phyloP scores from a whole-genome alignment of 352 stramenopile genomes.

The Globisporangium spinosum region DNA sequence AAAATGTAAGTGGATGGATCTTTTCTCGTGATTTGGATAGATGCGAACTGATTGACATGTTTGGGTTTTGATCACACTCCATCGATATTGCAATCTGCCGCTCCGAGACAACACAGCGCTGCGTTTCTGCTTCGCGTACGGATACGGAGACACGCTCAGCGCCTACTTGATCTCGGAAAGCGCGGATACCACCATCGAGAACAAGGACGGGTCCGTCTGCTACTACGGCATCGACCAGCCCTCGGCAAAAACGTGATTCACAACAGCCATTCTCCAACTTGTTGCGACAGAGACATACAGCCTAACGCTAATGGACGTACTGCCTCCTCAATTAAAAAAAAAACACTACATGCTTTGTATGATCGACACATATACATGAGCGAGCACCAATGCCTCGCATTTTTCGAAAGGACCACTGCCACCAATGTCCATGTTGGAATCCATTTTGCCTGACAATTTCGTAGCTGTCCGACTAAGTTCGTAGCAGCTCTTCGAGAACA shows the following conservation, averaged over 20 bases:
- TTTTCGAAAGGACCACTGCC: background rate
- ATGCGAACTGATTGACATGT: background rate
- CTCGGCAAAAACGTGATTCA: conserved; percentile 26
- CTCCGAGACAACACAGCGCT: conserved; percentile 85
- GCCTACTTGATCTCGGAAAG: conserved; percentile 89
- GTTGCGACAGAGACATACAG: background rate
- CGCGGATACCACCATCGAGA: conserved; percentile 63
- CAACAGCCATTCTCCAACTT: background rate
- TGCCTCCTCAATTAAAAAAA: background rate
- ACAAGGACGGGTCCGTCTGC: conserved; percentile 60
- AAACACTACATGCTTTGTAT: background rate
- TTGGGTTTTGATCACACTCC: conserved; percentile 1
- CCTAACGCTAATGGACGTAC: background rate
- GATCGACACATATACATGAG: background rate
- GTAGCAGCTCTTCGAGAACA: background rate
- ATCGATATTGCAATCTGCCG: conserved; percentile 15
- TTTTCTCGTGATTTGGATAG: background rate
- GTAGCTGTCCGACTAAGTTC: background rate
- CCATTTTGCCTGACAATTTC: background rate
- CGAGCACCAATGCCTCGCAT: background rate
- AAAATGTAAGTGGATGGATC: conserved; percentile 45
- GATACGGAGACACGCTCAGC: conserved; percentile 83
- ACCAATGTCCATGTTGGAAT: background rate
- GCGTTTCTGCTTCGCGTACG: conserved; percentile 90
- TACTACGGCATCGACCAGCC: conserved; percentile 58